phyloP scores from a whole-genome alignment of 2,329 filamentous ascomycete species.

The Dryadomyces sulphureus region DNA sequence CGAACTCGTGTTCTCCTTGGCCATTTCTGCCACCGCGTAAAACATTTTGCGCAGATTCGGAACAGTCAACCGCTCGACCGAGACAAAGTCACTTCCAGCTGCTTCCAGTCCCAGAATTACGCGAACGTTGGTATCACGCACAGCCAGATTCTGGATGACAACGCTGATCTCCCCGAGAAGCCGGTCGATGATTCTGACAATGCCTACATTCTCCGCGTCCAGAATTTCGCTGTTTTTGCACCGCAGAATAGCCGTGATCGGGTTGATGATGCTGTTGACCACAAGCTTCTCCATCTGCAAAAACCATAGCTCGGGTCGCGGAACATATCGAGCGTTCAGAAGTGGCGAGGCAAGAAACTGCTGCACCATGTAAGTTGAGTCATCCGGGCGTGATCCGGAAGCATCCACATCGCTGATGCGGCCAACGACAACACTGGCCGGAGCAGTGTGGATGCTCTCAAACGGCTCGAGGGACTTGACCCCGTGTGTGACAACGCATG shows the following conservation, averaged over 20 bases:
- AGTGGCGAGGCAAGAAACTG: slow-evolving; percentile 26
- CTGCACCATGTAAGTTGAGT: slow-evolving; percentile 22
- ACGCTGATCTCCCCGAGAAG: slow-evolving; percentile 61
- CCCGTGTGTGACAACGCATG: slow-evolving; percentile 48
- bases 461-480: slow-evolving; percentile 36
- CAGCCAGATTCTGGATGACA: slow-evolving; percentile 55
- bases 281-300: slow-evolving; percentile 78
- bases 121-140: slow-evolving; percentile 32
- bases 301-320: slow-evolving; percentile 31
- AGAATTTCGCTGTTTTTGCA: slow-evolving; percentile 69
- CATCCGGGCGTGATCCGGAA: slow-evolving; percentile 1
- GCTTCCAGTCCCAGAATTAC: slow-evolving; percentile 26
- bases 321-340: slow-evolving; percentile 25
- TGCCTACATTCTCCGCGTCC: slow-evolving; percentile 8
- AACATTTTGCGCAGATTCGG: slow-evolving; percentile 28
- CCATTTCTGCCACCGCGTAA: slow-evolving; percentile 29
- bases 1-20: slow-evolving; percentile 40
- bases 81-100: background rate
- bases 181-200: slow-evolving; percentile 26
- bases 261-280: slow-evolving; percentile 69
- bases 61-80: slow-evolving; percentile 27
- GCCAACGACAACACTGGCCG: slow-evolving; percentile 32
- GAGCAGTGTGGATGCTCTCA: slow-evolving; percentile 35
- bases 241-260: slow-evolving; percentile 64
- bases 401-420: slow-evolving; percentile 18